Percentiles rank a stretch among this genome's conserved stretches.
phyloP scores from a whole-genome alignment of 495 filamentous ascomycete species.

The Podospora appendiculata region DNA sequence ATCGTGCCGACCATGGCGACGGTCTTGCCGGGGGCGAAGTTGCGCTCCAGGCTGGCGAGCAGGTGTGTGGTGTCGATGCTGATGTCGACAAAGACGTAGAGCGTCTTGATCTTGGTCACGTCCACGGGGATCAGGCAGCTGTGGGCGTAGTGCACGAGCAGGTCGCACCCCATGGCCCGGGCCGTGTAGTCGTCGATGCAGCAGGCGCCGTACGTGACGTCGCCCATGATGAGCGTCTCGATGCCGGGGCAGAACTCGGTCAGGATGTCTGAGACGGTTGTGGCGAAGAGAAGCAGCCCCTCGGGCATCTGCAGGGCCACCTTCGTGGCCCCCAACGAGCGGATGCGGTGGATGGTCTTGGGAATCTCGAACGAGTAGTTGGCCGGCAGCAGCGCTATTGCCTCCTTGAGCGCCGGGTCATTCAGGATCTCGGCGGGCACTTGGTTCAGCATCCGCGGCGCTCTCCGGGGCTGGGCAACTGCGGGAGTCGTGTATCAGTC shows the following conservation, averaged over 20 bases:
- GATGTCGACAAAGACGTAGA: constrained; percentile 98
- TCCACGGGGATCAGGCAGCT: constrained; percentile 93
- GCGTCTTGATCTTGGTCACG: constrained; percentile 86
- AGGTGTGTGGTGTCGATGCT: constrained; percentile 87
- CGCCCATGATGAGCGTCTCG: constrained; percentile 95
- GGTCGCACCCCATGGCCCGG: constrained; percentile 84
- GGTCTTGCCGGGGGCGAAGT: constrained; percentile 75
- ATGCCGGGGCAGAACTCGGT: constrained; percentile 87
- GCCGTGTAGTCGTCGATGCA: constrained; percentile 99
- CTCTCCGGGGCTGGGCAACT: constrained; percentile 55
- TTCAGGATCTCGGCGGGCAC: constrained; percentile 81
- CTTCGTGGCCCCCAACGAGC: constrained; percentile 62
- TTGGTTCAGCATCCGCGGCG: constrained; percentile 74
- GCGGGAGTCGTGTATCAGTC: constrained; percentile 8
- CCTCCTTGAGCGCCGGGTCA: constrained; percentile 80
- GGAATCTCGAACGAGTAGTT: constrained; percentile 99
- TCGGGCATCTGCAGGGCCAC: constrained; percentile 95
- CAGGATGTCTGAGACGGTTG: constrained; percentile 95
- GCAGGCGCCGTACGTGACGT: constrained; percentile 97
- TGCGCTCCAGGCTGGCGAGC: constrained; percentile 76
- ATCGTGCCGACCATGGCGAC: constrained; percentile 95
- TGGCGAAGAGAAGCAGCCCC: constrained; percentile 90
- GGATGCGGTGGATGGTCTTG: constrained; percentile 94
- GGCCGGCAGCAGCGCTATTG: constrained; percentile 74
- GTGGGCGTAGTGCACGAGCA: constrained; percentile 96